phyloP scores from a whole-genome alignment of 1,139 yeast genomes.

The Diutina siamensis region DNA sequence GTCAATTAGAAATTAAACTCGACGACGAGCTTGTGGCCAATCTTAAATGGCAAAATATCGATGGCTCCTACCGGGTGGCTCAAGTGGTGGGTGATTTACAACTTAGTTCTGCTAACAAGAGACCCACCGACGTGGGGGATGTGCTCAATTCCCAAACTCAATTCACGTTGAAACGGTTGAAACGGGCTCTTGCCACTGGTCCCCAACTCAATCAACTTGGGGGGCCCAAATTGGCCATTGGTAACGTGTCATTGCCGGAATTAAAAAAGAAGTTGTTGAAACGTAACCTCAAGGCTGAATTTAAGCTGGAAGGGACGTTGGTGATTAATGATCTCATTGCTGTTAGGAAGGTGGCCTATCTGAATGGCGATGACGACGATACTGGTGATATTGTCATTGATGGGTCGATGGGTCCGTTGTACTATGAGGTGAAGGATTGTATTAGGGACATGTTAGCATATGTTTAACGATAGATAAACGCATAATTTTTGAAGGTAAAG shows the following conservation, averaged over 20 bases:
- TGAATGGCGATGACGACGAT: slow-evolving; percentile 28
- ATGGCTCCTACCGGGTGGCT: slow-evolving; percentile 74
- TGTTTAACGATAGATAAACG: background rate
- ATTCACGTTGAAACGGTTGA: slow-evolving; percentile 23
- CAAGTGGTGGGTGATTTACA: slow-evolving; percentile 68
- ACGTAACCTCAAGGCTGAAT: slow-evolving; percentile 65
- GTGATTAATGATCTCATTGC: slow-evolving; percentile 75
- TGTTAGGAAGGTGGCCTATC: slow-evolving; percentile 53
- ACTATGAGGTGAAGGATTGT: slow-evolving; percentile 67
- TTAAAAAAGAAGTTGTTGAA: slow-evolving; percentile 51
- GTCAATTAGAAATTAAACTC: slow-evolving; percentile 60
- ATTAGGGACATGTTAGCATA: slow-evolving; percentile 73
- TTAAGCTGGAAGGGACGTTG: slow-evolving; percentile 85
- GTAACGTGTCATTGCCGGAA: slow-evolving; percentile 80
- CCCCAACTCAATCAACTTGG: background rate
- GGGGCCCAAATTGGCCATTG: slow-evolving; percentile 46
- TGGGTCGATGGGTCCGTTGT: slow-evolving; percentile 67
- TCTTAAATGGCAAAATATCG: slow-evolving; percentile 75
- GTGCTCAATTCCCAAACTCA: slow-evolving; percentile 15
- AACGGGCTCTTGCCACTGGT: background rate
- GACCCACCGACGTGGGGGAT: background rate
- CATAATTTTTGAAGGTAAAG: no score
- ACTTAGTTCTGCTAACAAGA: slow-evolving; percentile 13
- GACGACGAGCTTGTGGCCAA: slow-evolving; percentile 54
- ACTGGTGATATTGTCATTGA: slow-evolving; percentile 81